These are phyloP conservation scores for Krasilnikovozyma curviuscula DNA, from an alignment of 768 basidiomycete species.

Conservation along the genomic window DNA sequence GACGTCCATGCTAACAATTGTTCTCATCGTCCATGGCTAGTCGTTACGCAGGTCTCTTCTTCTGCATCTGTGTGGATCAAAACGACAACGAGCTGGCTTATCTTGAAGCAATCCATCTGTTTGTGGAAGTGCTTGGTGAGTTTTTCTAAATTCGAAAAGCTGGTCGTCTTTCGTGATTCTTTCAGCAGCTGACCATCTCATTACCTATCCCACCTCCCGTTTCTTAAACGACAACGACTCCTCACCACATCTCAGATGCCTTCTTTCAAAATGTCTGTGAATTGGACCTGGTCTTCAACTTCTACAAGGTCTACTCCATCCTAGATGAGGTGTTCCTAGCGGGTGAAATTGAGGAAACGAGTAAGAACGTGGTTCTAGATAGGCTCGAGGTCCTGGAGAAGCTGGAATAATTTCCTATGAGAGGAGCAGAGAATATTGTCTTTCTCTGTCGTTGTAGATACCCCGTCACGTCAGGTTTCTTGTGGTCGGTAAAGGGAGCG, in stretches of 20 bases:
- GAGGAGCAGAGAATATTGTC: no score
- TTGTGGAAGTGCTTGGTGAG: constrained; percentile 90
- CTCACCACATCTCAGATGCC: constrained; percentile 39
- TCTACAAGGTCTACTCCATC: constrained; percentile 98
- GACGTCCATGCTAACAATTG: no score
- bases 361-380: constrained; percentile 81
- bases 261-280: constrained; percentile 99
- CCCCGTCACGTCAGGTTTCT: no score
- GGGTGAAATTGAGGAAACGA: constrained; percentile 95
- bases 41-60: constrained; percentile 92
- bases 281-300: constrained; percentile 93
- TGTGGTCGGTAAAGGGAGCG: no score
- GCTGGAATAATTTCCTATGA: constrained; percentile 41
- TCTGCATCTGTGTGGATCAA: constrained; percentile 90
- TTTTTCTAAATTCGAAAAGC: constrained; percentile 1
- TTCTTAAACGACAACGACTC: neutral
- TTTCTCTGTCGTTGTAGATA: no score
- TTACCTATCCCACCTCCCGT: constrained; percentile 1
- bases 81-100: constrained; percentile 97
- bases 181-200: neutral
- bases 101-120: constrained; percentile 91
- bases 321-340: constrained; percentile 96
- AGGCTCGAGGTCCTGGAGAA: constrained; percentile 85
- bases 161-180: neutral
- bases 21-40: no score